Evolutionary conservation across 805 yeast genomes (phyloP).

Genomic region (Jamesozyma jinghongensis): DNA sequence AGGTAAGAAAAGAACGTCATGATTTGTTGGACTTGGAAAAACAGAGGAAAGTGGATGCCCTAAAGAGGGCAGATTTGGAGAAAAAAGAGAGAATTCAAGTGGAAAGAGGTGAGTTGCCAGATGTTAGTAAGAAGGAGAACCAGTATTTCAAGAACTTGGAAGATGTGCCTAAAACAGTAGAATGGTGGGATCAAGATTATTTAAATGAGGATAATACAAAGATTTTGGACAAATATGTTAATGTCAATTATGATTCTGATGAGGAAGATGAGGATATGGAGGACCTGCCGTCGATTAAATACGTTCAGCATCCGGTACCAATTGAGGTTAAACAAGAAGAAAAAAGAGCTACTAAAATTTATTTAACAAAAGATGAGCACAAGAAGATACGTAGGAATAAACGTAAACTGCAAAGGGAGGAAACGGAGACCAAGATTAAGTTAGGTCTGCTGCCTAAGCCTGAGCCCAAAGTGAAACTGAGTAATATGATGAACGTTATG

Average conservation of each 20-base stretch:
- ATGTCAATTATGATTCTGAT: constrained; percentile 15
- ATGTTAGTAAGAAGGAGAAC: constrained; percentile 47
- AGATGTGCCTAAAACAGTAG: constrained; percentile 50
- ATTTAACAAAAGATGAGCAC: constrained; percentile 66
- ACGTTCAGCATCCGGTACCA: constrained; percentile 76
- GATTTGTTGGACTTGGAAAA: constrained; percentile 29
- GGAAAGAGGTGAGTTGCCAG: constrained; percentile 40
- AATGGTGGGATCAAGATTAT: constrained; percentile 84
- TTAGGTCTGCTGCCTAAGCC: constrained; percentile 84
- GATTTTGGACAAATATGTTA: constrained; percentile 29
- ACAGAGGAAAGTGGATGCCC: constrained; percentile 6
- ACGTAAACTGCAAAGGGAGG: constrained; percentile 54
- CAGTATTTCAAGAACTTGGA: constrained; percentile 31
- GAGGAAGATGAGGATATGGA: constrained; percentile 29
- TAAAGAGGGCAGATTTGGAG: not conserved
- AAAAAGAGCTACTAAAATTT: constrained; percentile 41
- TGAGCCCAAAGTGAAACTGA: constrained; percentile 75
- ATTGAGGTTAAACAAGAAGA: constrained; percentile 35
- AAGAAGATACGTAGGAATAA: constrained; percentile 64
- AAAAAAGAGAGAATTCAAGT: constrained; percentile 14
- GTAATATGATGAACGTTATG: constrained; percentile 76
- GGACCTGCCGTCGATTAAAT: constrained; percentile 46
- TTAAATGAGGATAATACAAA: constrained; percentile 33
- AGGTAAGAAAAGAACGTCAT: constrained; percentile 10
- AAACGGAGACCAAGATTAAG: constrained; percentile 65